phyloP scores from a whole-genome alignment of 306 rosid species.

The Quercus suber region DNA sequence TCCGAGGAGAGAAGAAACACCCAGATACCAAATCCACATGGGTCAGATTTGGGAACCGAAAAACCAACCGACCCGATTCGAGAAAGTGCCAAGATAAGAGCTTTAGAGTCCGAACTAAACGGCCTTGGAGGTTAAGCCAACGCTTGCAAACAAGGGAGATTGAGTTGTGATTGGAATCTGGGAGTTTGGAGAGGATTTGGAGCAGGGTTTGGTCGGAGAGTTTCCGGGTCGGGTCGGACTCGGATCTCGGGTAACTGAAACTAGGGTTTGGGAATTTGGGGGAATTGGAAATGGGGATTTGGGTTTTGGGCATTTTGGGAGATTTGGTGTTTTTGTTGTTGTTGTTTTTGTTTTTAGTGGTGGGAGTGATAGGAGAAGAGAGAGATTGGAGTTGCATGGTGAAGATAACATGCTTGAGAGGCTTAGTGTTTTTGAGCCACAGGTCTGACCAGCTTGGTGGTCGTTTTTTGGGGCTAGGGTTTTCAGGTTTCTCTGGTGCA shows the following conservation, averaged over 20 bases:
- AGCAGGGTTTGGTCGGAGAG: slow-evolving; percentile 71
- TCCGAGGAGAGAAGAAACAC: slow-evolving; percentile 44
- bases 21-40: slow-evolving; percentile 69
- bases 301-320: too few relatives aligned
- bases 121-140: slow-evolving; percentile 82
- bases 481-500: slow-evolving; percentile 27
- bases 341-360: too few relatives aligned
- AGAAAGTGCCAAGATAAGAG: slow-evolving; percentile 73
- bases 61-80: slow-evolving; percentile 72
- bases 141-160: slow-evolving; percentile 81
- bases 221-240: slow-evolving; percentile 46
- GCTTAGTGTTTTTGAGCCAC: slow-evolving; percentile 55
- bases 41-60: slow-evolving; percentile 75
- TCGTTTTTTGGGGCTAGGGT: slow-evolving; percentile 37
- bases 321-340: too few relatives aligned
- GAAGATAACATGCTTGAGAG: slow-evolving; percentile 46
- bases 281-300: neutral
- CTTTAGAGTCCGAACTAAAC: slow-evolving; percentile 58
- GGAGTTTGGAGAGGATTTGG: slow-evolving; percentile 53
- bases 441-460: slow-evolving; percentile 60
- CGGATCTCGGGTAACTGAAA: slow-evolving; percentile 36
- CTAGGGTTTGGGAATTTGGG: slow-evolving; percentile 14
- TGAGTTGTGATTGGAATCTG: slow-evolving; percentile 54
- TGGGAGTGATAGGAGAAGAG: slow-evolving; percentile 25
- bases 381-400: slow-evolving; percentile 68